Base-by-base conservation (phyloP, 163 green algal genomes). In the Smithsoniella earleae region DNA sequence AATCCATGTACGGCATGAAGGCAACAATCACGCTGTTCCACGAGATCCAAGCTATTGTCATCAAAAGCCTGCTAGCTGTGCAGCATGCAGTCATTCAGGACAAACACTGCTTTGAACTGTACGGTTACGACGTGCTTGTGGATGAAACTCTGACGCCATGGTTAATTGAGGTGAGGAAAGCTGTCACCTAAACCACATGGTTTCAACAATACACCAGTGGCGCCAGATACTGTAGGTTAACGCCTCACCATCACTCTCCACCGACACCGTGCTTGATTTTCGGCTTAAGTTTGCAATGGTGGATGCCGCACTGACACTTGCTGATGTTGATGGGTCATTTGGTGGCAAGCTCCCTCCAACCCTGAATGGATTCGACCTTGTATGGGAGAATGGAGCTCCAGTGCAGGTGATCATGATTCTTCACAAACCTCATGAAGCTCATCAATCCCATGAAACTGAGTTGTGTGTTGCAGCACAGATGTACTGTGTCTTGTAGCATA, bases 41-140 rank as follows among this genome's bases (percentile, higher is more conserved):
- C 58, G 80, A 82, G 77, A 78, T 78, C n/a, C 62, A 78, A 33
- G 62, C 22, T 38, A 78, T 78, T 30, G 36, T 90, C 52, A 80
- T 87, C 37, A 81, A 80, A 6, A 82, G 82, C 20, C 77, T 91
- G 77, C 81, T 90, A 66, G 83, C 86, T 18, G 88, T 94, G 46
- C 83, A 91, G 74, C 80, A 79, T 25, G 81, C 85, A 2, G 89
- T 95, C 75, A 93, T 91, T 52, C 83, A 90, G 31, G 89, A 95
- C 81, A 89, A 87, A 77, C 89, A 93, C 78, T 91, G 82, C 79
- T 95, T 92, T 74, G 89, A 95, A 80, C 72, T 94, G 77, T 85
- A 88, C 37, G 81, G 85, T 10, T 88, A 84, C 46, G 81, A 86
- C 45, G 31, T 86, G 34, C 79, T 87, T 66, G 65, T 85, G 13